Evolutionary conservation across 1,284 basidiomycete species (phyloP).

Genomic region (Puccinia novopanici): DNA sequence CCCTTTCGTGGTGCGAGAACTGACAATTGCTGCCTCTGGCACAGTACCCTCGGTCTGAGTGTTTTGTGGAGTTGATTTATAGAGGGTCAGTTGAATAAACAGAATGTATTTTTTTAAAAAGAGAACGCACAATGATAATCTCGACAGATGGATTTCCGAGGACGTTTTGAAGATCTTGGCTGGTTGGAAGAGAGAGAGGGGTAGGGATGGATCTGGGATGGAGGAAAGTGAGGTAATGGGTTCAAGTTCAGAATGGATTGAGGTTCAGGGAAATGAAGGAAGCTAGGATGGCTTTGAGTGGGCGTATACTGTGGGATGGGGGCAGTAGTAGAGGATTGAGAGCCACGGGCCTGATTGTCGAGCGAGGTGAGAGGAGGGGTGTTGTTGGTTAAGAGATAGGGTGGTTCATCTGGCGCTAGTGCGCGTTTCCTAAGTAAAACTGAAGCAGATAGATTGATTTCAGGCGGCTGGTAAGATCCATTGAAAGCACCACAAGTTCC

Average conservation of each 20-base stretch:
- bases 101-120: neutral
- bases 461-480: constrained; percentile 28
- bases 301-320: constrained; percentile 50
- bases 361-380: constrained; percentile 13
- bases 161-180: constrained; percentile 22
- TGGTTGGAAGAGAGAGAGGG: neutral
- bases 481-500: constrained; percentile 33
- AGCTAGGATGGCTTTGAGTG: constrained; percentile 49
- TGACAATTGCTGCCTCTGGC: constrained; percentile 39
- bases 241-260: constrained; percentile 2
- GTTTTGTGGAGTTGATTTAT: no score
- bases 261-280: constrained; percentile 32
- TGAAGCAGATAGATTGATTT: constrained; percentile 19
- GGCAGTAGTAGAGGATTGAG: constrained; percentile 24
- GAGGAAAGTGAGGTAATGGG: neutral
- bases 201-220: constrained; percentile 6
- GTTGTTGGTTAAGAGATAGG: constrained; percentile 15
- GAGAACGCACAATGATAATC: constrained; percentile 43
- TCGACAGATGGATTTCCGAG: constrained; percentile 35
- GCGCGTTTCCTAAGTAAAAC: constrained; percentile 37
- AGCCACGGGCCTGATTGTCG: neutral
- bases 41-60: constrained; percentile 43
- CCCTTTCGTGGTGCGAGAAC: constrained; percentile 37
- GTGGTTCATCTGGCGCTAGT: constrained; percentile 15
- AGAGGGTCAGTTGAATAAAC: neutral